A percentile compares a stretch with the other conserved stretches of the same genome.
These are phyloP conservation scores for Penicillium psychrosexuale DNA, from an alignment of 2,329 filamentous ascomycete genomes.

Conservation along the genomic window DNA sequence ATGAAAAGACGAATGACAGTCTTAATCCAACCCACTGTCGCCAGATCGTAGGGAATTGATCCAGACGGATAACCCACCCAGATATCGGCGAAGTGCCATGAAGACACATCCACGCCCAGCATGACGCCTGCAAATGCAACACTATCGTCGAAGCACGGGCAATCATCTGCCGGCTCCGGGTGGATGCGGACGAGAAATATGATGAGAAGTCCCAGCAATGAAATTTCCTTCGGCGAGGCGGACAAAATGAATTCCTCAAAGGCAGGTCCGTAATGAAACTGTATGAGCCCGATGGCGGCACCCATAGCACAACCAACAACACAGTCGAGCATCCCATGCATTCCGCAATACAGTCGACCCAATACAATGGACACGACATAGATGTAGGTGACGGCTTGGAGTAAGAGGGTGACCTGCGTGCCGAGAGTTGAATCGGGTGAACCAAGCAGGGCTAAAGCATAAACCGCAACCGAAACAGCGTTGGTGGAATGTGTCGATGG, in stretches of 20 bases:
- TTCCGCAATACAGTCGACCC: slow-evolving; percentile 91
- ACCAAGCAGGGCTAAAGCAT: slow-evolving; percentile 69
- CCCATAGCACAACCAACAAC: slow-evolving; percentile 76
- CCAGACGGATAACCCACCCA: slow-evolving; percentile 55
- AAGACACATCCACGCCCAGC: slow-evolving; percentile 76
- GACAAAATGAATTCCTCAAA: slow-evolving; percentile 70
- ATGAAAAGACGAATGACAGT: slow-evolving; percentile 67
- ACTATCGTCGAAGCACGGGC: slow-evolving; percentile 94
- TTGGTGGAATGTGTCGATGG: slow-evolving; percentile 97
- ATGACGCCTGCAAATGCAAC: slow-evolving; percentile 89
- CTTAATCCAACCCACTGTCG: slow-evolving; percentile 62
- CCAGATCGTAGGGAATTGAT: slow-evolving; percentile 63
- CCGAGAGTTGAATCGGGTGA: slow-evolving; percentile 62
- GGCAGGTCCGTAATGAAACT: slow-evolving; percentile 53
- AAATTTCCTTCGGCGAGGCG: slow-evolving; percentile 62
- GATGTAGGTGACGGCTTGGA: slow-evolving; percentile 72
- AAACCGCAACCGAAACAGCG: slow-evolving; percentile 88
- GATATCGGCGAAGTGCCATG: slow-evolving; percentile 72
- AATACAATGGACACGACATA: slow-evolving; percentile 88
- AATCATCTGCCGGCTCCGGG: slow-evolving; percentile 93
- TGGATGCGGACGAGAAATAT: slow-evolving; percentile 80
- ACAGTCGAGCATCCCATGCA: slow-evolving; percentile 96
- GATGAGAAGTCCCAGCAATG: slow-evolving; percentile 63
- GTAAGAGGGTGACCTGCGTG: slow-evolving; percentile 55
- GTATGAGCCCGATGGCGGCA: slow-evolving; percentile 57